Conservation (phyloP, 208 protist species). For the Wallacemonas rigidus region DNA sequence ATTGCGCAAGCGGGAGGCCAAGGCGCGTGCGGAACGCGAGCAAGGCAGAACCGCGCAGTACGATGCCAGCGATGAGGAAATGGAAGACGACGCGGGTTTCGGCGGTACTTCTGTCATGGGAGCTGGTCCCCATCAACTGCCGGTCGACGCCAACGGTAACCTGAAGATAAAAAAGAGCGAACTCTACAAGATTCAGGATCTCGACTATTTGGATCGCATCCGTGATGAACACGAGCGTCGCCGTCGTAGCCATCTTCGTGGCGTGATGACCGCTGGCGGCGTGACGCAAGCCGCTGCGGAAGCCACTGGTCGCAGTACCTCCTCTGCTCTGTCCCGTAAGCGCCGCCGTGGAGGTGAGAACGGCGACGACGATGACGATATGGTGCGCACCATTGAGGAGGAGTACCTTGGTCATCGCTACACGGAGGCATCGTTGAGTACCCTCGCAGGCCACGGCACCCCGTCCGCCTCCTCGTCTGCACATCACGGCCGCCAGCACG, state of each 20-base stretch:
- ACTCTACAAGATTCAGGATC: constrained; percentile 80
- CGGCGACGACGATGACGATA: neutral
- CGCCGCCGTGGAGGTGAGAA: constrained; percentile 13
- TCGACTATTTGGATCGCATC: constrained; percentile 77
- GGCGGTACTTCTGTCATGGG: constrained; percentile 25
- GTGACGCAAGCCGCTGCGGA: constrained; percentile 18
- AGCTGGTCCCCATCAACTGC: constrained; percentile 49
- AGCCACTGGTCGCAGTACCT: neutral
- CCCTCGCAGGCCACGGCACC: constrained; percentile 9
- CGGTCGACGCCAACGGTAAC: constrained; percentile 44
- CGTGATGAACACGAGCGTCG: constrained; percentile 74
- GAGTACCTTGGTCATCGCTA: constrained; percentile 48
- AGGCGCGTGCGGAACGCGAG: constrained; percentile 22
- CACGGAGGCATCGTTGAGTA: constrained; percentile 13
- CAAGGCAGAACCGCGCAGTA: constrained; percentile 3
- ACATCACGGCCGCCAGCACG: constrained; percentile 1
- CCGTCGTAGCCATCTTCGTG: constrained; percentile 37
- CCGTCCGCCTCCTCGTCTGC: constrained; percentile 13
- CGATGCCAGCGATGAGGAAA: neutral
- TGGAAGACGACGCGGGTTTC: neutral
- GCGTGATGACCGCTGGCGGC: neutral
- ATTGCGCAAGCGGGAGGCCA: constrained; percentile 55
- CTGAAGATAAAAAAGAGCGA: constrained; percentile 86
- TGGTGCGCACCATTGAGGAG: constrained; percentile 35
- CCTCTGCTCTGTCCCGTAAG: constrained; percentile 14